These are phyloP conservation scores for Cadophora gregata DNA, from an alignment of 2,329 filamentous ascomycete genomes.

Conservation along the genomic window DNA sequence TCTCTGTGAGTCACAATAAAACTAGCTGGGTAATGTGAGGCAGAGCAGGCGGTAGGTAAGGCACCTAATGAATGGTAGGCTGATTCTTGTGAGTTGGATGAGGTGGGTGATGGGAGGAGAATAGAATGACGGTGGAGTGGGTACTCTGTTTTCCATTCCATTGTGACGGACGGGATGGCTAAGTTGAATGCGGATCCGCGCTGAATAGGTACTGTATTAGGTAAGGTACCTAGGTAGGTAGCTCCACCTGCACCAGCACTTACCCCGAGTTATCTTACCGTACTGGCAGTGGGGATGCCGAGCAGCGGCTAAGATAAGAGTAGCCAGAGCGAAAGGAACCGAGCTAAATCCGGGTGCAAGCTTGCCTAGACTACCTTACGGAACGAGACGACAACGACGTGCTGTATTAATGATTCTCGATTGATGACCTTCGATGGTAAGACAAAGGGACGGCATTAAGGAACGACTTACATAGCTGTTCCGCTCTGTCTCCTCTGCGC, in stretches of 20 bases:
- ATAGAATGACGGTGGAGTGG: not conserved
- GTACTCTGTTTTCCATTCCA: not conserved
- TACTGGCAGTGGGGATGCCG: slow-evolving; percentile 6
- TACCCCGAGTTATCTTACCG: too few species aligned
- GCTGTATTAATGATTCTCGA: not conserved
- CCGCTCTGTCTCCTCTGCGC: not conserved
- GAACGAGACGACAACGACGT: not conserved
- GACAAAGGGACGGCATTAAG: not conserved
- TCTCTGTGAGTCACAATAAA: slow-evolving; percentile 24
- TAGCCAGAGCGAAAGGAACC: not conserved
- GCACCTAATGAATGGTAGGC: not conserved
- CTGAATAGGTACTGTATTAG: too few species aligned
- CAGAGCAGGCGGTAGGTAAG: not conserved
- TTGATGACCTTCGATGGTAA: not conserved
- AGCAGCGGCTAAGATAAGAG: slow-evolving; percentile 18
- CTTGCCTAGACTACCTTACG: too few species aligned
- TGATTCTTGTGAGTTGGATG: not conserved
- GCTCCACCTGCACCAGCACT: too few species aligned
- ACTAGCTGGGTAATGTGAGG: not conserved
- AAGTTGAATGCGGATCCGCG: not conserved
- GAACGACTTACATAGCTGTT: not conserved
- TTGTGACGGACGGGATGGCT: not conserved
- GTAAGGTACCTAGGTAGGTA: too few species aligned
- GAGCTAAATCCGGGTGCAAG: slow-evolving; percentile 14
- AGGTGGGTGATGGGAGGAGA: slow-evolving; percentile 2